Base-by-base conservation (phyloP, 495 filamentous ascomycete genomes). In the Echria macrotheca region DNA sequence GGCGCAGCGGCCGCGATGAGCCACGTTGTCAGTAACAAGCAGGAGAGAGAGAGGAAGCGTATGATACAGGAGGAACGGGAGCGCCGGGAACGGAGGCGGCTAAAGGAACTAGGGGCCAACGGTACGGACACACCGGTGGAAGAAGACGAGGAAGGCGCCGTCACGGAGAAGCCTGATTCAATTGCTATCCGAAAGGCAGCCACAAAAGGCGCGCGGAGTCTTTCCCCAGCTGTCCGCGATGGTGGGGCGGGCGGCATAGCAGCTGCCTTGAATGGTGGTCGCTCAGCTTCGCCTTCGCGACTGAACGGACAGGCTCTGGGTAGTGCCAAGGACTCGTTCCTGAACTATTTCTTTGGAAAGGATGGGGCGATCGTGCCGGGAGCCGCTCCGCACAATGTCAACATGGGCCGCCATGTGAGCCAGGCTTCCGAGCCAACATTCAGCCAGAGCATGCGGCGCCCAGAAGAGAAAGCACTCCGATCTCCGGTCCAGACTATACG, bases 281-380 rank as follows among this genome's bases (percentile, higher is more conserved):
- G 86, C 31, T 72, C 82, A 15, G 67, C 69, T 41, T 84, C 86
- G 18, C 84, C 86, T 21, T 71, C 78, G 7, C 72, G 74, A 47
- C 83, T 83, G 40, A 73, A 73, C 58, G 63, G 62, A 11, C 74
- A 74, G 47, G 60, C 61, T 2, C 26, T 64, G 52, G 76, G 75
- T 22, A 64, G 57, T 39, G 71, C 76, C 33, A 81, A 83, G 32
- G 94, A 97, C 69, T 91, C 89, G 0, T 98, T 98, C 71, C 66
- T 98, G 44, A 96, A 91, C 65, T 98, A 97, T 64, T 98, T 98
- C 72, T 98, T 98, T 59, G 90, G 93, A 42, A 96, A 97, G 56
- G 91, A 97, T 53, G 88, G 87, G 10, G 70, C 73, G 3, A 58
- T 76, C 32, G 77, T 77, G 38, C 55, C 66, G 3, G 68, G 72